Percentiles rank a stretch among this genome's conserved stretches.
Conservation (phyloP, 257 asterid species). For the Nicotiana knightiana region DNA sequence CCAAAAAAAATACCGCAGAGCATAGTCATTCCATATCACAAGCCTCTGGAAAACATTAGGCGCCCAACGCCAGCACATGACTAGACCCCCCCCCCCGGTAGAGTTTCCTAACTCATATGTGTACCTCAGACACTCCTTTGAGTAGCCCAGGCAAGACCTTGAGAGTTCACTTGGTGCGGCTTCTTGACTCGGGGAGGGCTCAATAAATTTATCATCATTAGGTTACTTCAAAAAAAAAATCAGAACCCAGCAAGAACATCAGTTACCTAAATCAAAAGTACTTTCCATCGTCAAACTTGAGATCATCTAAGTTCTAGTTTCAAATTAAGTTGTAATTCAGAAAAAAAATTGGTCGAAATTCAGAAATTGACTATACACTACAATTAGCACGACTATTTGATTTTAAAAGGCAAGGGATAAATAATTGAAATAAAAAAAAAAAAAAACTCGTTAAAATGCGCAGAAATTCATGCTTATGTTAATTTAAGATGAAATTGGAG, state of each 20-base stretch:
- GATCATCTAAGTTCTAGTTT: neutral
- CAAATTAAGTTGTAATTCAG: neutral
- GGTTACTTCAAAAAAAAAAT: neutral
- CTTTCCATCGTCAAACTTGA: neutral
- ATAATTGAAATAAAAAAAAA: too few relatives aligned
- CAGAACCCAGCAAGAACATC: neutral
- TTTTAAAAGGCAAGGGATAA: neutral
- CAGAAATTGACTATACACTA: neutral
- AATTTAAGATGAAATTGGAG: neutral
- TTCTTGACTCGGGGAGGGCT: too few relatives aligned
- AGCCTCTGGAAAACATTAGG: too few relatives aligned
- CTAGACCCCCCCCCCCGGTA: too few relatives aligned
- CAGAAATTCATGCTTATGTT: neutral
- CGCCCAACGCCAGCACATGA: too few relatives aligned
- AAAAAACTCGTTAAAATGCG: neutral
- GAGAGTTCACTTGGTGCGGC: too few relatives aligned
- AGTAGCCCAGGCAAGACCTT: too few relatives aligned
- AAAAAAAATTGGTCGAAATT: too few relatives aligned
- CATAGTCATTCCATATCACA: too few relatives aligned
- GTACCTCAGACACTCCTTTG: too few relatives aligned
- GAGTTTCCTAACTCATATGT: too few relatives aligned
- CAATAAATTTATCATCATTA: neutral
- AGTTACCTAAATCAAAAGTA: neutral
- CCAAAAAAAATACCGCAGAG: too few relatives aligned
- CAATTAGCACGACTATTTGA: neutral